Percentiles rank a stretch among this genome's conserved stretches.
phyloP scores from a whole-genome alignment of 768 basidiomycete species.

The Termitomyces heimii region DNA sequence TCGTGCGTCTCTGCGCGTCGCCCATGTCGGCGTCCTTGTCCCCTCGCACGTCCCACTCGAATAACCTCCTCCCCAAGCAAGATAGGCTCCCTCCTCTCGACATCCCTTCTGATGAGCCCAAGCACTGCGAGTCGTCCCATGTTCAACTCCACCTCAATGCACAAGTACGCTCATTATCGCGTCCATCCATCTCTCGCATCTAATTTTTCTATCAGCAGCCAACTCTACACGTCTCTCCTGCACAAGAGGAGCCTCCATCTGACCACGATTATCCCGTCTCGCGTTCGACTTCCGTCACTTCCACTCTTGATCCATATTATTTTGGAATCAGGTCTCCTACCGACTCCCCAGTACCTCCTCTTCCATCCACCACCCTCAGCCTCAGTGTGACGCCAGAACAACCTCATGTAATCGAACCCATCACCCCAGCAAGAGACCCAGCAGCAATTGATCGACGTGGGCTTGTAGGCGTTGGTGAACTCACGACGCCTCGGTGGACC shows the following conservation, averaged over 20 bases:
- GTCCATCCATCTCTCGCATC: constrained; percentile 14
- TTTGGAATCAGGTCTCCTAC: constrained; percentile 68
- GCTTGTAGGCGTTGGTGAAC: constrained; percentile 92
- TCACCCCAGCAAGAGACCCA: constrained; percentile 73
- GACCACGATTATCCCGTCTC: constrained; percentile 46
- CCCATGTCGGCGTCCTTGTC: constrained; percentile 39
- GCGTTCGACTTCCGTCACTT: constrained; percentile 70
- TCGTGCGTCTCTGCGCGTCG: constrained; percentile 18
- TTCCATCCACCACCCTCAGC: constrained; percentile 33
- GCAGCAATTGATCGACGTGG: constrained; percentile 79
- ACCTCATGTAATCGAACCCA: constrained; percentile 41
- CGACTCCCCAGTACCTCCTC: constrained; percentile 56
- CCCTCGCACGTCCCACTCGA: constrained; percentile 27
- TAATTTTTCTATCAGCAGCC: constrained; percentile 11
- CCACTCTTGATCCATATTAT: constrained; percentile 86
- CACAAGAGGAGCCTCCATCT: constrained; percentile 29
- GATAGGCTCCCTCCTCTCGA: constrained; percentile 51
- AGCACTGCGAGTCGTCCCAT: constrained; percentile 30
- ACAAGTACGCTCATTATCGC: constrained; percentile 26
- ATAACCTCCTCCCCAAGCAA: constrained; percentile 34
- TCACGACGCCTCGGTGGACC: constrained; percentile 93
- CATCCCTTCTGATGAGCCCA: constrained; percentile 31
- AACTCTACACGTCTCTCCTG: constrained; percentile 31
- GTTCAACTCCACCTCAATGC: constrained; percentile 25
- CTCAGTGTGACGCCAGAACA: constrained; percentile 61